These are phyloP conservation scores for Limtongozyma cylindracea DNA, from an alignment of 805 yeast genomes.

Conservation along the genomic window DNA sequence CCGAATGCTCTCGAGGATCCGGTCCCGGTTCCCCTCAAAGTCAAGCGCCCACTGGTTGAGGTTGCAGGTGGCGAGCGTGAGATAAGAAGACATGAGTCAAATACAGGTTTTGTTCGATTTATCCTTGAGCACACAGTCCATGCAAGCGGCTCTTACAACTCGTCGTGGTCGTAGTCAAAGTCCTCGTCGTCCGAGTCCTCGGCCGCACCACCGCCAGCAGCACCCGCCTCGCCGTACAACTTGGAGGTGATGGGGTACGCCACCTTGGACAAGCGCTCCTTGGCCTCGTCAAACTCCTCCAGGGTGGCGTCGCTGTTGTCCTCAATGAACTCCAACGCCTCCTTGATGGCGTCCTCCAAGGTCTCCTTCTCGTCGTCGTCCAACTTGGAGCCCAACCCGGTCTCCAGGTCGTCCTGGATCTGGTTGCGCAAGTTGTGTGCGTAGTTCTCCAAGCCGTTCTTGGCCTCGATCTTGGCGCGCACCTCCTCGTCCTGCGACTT, in stretches of 20 bases:
- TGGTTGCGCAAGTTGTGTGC: slow-evolving; percentile 3
- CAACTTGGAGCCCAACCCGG: slow-evolving; percentile 31
- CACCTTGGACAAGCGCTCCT: slow-evolving; percentile 50
- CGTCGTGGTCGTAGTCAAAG: slow-evolving; percentile 17
- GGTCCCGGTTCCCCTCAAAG: slow-evolving; percentile 87
- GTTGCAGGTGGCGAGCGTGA: slow-evolving; percentile 83
- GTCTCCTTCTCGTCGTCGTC: slow-evolving; percentile 84
- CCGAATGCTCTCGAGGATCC: slow-evolving; percentile 60
- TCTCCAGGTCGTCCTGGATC: slow-evolving; percentile 1
- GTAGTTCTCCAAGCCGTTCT: slow-evolving; percentile 29
- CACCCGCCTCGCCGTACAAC: slow-evolving; percentile 23
- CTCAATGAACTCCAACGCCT: slow-evolving; percentile 64
- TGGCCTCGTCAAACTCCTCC: slow-evolving; percentile 87
- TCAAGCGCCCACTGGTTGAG: slow-evolving; percentile 98
- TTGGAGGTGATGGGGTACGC: slow-evolving; percentile 88
- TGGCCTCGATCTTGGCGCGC: slow-evolving; percentile 68
- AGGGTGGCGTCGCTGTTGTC: slow-evolving; percentile 71
- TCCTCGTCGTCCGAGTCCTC: slow-evolving; percentile 16
- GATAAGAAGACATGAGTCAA: slow-evolving; percentile 48
- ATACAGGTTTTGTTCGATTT: not conserved
- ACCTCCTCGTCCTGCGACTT: slow-evolving; percentile 70
- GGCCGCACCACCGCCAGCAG: slow-evolving; percentile 13
- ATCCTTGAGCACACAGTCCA: too few species aligned
- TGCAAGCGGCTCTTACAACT: too few species aligned
- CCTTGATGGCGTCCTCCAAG: slow-evolving; percentile 66